Evolutionary conservation across 495 filamentous ascomycete genomes (phyloP).

Genomic region (Pyrenopolyporus hunteri): DNA sequence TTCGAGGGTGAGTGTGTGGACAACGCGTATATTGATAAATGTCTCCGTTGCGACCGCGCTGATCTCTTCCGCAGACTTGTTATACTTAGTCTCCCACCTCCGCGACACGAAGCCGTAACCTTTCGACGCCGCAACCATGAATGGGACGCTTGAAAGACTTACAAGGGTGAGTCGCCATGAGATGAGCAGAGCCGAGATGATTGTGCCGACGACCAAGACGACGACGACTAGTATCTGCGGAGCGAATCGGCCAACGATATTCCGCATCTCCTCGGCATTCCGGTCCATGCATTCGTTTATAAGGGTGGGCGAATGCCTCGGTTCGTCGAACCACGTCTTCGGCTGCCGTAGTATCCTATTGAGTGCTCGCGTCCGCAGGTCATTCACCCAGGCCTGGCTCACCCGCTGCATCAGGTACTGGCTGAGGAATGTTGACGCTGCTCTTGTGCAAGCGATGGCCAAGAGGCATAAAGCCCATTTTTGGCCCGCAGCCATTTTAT

Average conservation of each 20-base stretch:
- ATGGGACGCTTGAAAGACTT: slow-evolving; percentile 68
- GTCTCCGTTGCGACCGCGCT: slow-evolving; percentile 75
- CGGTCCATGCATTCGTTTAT: slow-evolving; percentile 77
- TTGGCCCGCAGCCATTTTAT: slow-evolving; percentile 53
- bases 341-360: slow-evolving; percentile 78
- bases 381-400: slow-evolving; percentile 81
- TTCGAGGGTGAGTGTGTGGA: slow-evolving; percentile 80
- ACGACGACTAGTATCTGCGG: slow-evolving; percentile 69
- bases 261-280: slow-evolving; percentile 86
- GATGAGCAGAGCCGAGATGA: slow-evolving; percentile 74
- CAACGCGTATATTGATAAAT: slow-evolving; percentile 80
- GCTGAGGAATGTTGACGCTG: slow-evolving; percentile 65
- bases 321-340: slow-evolving; percentile 79
- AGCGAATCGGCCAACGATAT: slow-evolving; percentile 78
- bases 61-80: slow-evolving; percentile 61
- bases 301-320: slow-evolving; percentile 65
- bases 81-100: slow-evolving; percentile 73
- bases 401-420: slow-evolving; percentile 73
- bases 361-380: slow-evolving; percentile 70
- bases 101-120: slow-evolving; percentile 65
- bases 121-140: slow-evolving; percentile 69
- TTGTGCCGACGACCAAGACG: slow-evolving; percentile 66
- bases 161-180: slow-evolving; percentile 87
- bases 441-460: slow-evolving; percentile 70
- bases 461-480: slow-evolving; percentile 76